Evolutionary conservation across 805 yeast genomes (phyloP).

Genomic region (Candida boidinii): DNA sequence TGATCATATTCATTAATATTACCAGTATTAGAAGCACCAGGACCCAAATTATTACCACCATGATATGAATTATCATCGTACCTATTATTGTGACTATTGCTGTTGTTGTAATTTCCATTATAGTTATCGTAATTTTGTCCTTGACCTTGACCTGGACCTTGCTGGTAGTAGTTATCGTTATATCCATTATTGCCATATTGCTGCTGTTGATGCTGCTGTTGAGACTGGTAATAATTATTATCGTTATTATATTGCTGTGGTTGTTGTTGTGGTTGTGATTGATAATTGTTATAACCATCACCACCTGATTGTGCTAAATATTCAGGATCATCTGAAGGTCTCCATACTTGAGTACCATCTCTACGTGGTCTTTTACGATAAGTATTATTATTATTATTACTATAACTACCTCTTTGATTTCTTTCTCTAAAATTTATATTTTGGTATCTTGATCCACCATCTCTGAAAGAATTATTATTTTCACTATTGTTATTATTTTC

Average conservation of each 20-base stretch:
- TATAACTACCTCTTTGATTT: constrained; percentile 39
- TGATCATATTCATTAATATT: background rate
- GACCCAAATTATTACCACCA: constrained; percentile 1
- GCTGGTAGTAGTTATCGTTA: constrained; percentile 2
- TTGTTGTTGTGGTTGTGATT: constrained; percentile 1
- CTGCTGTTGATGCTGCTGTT: background rate
- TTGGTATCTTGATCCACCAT: constrained; percentile 3
- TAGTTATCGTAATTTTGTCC: background rate
- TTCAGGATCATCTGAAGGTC: constrained; percentile 4
- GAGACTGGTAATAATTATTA: background rate
- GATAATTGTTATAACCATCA: background rate
- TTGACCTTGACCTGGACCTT: background rate
- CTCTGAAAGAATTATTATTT: constrained; percentile 16
- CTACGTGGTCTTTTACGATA: constrained; percentile 12
- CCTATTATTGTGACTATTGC: background rate
- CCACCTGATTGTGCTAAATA: background rate
- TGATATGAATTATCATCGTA: constrained; percentile 1
- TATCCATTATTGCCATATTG: background rate
- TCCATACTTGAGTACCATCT: constrained; percentile 3
- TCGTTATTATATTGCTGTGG: background rate
- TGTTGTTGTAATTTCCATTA: too few species aligned
- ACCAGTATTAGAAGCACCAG: background rate
- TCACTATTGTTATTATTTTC: constrained; percentile 5
- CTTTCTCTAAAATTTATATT: constrained; percentile 14
- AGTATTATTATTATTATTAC: constrained; percentile 29